Conservation (phyloP, 441 rosid genomes). For the Adansonia madagascariensis region DNA sequence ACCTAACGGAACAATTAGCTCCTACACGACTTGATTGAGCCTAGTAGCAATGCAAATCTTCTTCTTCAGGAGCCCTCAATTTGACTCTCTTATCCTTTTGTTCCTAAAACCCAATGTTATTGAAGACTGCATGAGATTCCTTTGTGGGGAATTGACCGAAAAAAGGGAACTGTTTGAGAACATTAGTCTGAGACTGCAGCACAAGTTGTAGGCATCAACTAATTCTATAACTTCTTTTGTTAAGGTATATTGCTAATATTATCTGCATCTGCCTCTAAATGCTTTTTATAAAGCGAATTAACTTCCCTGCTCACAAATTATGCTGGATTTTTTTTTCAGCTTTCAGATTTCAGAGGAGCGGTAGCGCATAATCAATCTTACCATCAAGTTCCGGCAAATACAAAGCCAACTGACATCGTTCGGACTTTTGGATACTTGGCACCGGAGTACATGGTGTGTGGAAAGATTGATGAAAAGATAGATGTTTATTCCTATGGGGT, state of each 20-base stretch:
- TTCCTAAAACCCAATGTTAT: background rate
- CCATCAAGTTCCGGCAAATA: conserved; percentile 25
- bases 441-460: conserved; percentile 49
- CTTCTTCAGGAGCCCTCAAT: background rate
- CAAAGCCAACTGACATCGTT: conserved; percentile 34
- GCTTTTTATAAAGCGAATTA: background rate
- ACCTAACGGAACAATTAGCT: background rate
- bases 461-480: conserved; percentile 48
- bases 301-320: background rate
- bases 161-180: background rate
- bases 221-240: background rate
- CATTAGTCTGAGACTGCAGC: background rate
- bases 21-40: background rate
- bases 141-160: background rate
- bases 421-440: conserved; percentile 47
- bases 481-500: conserved; percentile 55
- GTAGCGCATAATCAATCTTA: conserved; percentile 28
- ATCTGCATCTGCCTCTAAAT: background rate
- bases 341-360: conserved; percentile 48
- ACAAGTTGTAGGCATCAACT: background rate
- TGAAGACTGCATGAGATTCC: background rate
- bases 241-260: background rate
- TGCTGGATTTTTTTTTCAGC: conserved; percentile 29
- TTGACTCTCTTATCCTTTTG: background rate
- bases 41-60: background rate